These are phyloP conservation scores for Phaeosphaeria sp. DNA, from an alignment of 2,329 filamentous ascomycete genomes.

Conservation along the genomic window DNA sequence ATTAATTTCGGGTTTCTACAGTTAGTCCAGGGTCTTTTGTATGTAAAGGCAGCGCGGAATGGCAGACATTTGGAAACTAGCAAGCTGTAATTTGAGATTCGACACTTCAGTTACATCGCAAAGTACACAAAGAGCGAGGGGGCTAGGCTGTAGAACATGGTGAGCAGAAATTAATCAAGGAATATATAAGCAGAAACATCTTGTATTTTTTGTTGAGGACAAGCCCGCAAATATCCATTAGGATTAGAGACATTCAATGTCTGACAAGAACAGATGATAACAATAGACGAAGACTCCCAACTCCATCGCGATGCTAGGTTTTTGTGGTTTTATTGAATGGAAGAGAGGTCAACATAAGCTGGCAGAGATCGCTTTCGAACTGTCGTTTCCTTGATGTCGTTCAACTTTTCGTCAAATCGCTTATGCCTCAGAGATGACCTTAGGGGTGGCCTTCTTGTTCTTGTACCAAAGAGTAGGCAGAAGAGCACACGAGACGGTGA, in stretches of 20 bases:
- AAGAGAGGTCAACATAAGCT: constrained; percentile 4
- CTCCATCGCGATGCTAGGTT: constrained; percentile 28
- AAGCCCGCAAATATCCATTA: constrained; percentile 22
- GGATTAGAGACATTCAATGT: constrained; percentile 47
- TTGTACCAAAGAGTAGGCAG: constrained; percentile 58
- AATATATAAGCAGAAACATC: not conserved
- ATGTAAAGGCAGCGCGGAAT: too few relatives aligned
- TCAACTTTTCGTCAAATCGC: not conserved
- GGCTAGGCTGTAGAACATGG: too few relatives aligned
- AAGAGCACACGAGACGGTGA: constrained; percentile 53
- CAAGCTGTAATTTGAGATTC: too few relatives aligned
- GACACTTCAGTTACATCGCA: too few relatives aligned
- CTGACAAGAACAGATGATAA: constrained; percentile 23
- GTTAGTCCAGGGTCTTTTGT: too few relatives aligned
- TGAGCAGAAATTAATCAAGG: too few relatives aligned
- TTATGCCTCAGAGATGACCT: constrained; percentile 42
- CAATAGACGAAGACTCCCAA: constrained; percentile 16
- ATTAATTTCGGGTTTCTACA: too few relatives aligned
- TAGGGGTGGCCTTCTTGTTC: constrained; percentile 53
- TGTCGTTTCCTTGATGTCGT: constrained; percentile 20
- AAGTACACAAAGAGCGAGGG: too few relatives aligned
- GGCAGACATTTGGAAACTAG: too few relatives aligned
- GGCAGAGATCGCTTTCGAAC: constrained; percentile 26
- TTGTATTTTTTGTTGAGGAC: constrained; percentile 3
- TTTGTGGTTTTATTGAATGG: constrained; percentile 15